A percentile compares a stretch with the other conserved stretches of the same genome.
These are phyloP conservation scores for Chlorella sp. DNA, from an alignment of 139 green algal species.

Conservation along the genomic window DNA sequence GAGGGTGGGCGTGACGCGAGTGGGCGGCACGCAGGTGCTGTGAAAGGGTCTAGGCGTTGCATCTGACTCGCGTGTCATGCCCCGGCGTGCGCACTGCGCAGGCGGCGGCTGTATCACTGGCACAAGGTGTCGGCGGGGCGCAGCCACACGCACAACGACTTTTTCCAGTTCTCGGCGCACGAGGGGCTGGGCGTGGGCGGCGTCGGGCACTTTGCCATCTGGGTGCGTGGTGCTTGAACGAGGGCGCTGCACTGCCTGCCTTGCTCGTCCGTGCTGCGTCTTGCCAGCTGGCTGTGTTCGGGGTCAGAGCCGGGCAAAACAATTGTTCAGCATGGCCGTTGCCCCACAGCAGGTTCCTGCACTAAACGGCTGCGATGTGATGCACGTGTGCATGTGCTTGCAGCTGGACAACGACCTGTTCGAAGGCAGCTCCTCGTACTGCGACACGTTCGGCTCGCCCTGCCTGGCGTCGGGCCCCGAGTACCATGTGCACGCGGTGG, in stretches of 20 bases:
- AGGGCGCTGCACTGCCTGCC: not conserved
- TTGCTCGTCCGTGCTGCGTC: too few species aligned
- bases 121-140: not conserved
- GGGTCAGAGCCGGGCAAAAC: not conserved
- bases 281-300: not conserved
- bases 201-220: conserved; percentile 53
- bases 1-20: too few species aligned
- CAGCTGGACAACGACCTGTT: conserved; percentile 66
- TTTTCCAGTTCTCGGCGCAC: conserved; percentile 52
- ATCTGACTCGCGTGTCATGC: not conserved
- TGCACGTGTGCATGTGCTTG: not conserved
- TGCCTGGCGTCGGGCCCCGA: conserved; percentile 50
- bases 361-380: not conserved
- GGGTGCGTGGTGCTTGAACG: not conserved
- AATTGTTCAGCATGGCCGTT: not conserved
- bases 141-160: conserved; percentile 44
- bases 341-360: not conserved
- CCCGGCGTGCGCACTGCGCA: not conserved
- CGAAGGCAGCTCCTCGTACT: conserved; percentile 48
- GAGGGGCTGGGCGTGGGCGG: conserved; percentile 55
- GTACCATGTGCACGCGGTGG: conserved; percentile 56
- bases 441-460: conserved; percentile 63
- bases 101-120: not conserved
- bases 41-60: not conserved
- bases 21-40: not conserved